Conservation (phyloP, 768 basidiomycete genomes). For the Psilocybe tampanensis region DNA sequence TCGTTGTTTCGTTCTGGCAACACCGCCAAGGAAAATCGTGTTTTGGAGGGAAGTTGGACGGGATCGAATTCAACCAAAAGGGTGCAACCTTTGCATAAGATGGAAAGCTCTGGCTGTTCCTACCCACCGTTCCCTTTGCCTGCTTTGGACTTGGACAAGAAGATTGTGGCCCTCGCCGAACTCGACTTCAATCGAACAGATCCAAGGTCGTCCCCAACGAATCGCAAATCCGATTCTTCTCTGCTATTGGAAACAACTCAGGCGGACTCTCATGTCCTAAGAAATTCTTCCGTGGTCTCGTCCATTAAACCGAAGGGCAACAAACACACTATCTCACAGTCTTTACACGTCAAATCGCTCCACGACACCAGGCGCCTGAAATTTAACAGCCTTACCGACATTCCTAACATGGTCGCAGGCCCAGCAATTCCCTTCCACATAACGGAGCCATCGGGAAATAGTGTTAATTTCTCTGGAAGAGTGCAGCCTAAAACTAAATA, state of each 20-base stretch:
- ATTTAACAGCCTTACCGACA: conserved; percentile 11
- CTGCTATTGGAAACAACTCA: not conserved
- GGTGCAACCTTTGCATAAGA: not conserved
- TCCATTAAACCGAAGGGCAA: conserved; percentile 1
- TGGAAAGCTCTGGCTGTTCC: not conserved
- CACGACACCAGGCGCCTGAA: conserved; percentile 3
- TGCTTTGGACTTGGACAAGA: not conserved
- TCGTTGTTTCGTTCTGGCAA: conserved; percentile 2
- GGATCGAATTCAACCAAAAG: conserved; percentile 2
- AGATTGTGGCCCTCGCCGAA: conserved; percentile 7
- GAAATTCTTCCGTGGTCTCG: not conserved
- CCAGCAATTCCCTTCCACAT: not conserved
- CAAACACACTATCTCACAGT: conserved; percentile 11
- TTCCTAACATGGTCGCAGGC: not conserved
- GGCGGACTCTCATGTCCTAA: not conserved
- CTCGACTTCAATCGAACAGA: conserved; percentile 10
- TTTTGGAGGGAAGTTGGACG: not conserved
- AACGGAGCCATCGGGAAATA: not conserved
- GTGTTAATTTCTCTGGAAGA: not conserved
- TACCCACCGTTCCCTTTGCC: not conserved
- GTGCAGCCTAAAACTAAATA: not conserved
- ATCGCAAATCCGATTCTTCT: not conserved
- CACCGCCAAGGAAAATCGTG: not conserved
- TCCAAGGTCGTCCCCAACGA: not conserved
- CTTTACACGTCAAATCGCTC: conserved; percentile 13